Percentiles rank a stretch among this genome's conserved stretches.
Conservation (phyloP, 176 grass and related monocot species). For the Aegilops bicornis region DNA sequence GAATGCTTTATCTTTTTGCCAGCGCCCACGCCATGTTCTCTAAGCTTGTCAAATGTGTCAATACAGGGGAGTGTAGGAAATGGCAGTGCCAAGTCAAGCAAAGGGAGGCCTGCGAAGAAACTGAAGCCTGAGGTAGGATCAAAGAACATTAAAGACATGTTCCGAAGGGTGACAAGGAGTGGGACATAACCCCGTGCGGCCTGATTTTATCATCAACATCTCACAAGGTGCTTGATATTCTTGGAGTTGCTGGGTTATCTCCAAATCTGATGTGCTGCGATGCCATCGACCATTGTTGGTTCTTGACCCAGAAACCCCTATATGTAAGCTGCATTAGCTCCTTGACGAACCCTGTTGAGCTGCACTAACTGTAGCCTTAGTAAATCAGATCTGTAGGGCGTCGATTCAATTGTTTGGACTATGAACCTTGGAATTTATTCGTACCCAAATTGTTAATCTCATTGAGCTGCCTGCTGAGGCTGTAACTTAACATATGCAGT, state of each 20-base stretch:
- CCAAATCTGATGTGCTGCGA: neutral
- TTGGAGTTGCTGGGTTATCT: neutral
- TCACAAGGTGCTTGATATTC: neutral
- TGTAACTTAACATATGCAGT: neutral
- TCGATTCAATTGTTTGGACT: neutral
- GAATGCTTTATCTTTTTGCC: neutral
- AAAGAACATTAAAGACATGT: constrained; percentile 93
- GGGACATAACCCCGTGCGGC: constrained; percentile 6
- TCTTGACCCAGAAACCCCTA: neutral
- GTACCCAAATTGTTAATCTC: neutral
- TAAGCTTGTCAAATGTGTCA: constrained; percentile 14
- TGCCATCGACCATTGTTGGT: neutral
- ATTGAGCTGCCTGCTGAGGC: neutral
- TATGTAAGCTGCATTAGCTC: constrained; percentile 3
- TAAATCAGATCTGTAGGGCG: neutral
- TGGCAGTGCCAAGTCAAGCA: constrained; percentile 36
- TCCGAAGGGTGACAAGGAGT: constrained; percentile 68
- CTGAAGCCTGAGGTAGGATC: constrained; percentile 65
- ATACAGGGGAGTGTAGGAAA: constrained; percentile 44
- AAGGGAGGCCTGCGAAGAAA: constrained; percentile 74
- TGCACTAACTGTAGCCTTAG: neutral
- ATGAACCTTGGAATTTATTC: neutral
- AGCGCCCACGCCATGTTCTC: neutral
- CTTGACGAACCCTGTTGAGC: neutral
- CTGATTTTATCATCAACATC: neutral